A percentile compares a stretch with the other conserved stretches of the same genome.
phyloP scores from a whole-genome alignment of 768 basidiomycete species.

The Tricholoma hemisulphureum region DNA sequence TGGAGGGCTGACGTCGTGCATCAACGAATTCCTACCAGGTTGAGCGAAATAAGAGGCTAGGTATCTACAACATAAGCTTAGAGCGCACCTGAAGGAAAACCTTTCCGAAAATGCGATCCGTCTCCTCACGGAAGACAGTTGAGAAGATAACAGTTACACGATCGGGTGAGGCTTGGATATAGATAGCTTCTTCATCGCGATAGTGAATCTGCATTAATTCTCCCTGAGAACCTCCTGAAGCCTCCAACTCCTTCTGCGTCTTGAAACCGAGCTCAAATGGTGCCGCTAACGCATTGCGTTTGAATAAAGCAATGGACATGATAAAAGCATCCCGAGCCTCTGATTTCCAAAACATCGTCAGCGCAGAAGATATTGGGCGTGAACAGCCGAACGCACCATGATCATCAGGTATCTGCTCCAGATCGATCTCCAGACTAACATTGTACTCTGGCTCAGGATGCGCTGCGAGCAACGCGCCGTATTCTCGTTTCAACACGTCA shows the following conservation, averaged over 20 bases:
- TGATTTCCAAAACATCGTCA: slow-evolving; percentile 30
- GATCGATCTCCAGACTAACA: slow-evolving; percentile 81
- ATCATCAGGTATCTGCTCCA: slow-evolving; percentile 80
- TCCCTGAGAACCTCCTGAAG: slow-evolving; percentile 62
- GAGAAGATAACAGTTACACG: slow-evolving; percentile 98
- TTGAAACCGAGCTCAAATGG: slow-evolving; percentile 90
- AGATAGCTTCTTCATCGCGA: slow-evolving; percentile 96
- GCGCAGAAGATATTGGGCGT: slow-evolving; percentile 1
- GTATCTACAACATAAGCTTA: background rate
- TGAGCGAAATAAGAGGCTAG: slow-evolving; percentile 3
- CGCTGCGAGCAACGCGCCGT: slow-evolving; percentile 65
- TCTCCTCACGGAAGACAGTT: slow-evolving; percentile 95
- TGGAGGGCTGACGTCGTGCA: slow-evolving; percentile 87
- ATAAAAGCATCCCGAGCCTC: slow-evolving; percentile 81
- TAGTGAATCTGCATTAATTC: slow-evolving; percentile 93
- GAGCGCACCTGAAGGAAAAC: slow-evolving; percentile 91
- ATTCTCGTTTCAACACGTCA: slow-evolving; percentile 78
- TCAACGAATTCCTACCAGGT: slow-evolving; percentile 90
- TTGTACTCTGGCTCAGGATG: slow-evolving; percentile 86
- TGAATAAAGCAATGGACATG: slow-evolving; percentile 78
- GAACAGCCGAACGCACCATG: slow-evolving; percentile 52
- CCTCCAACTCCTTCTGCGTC: slow-evolving; percentile 80
- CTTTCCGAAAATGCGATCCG: slow-evolving; percentile 94
- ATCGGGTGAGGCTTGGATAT: slow-evolving; percentile 88
- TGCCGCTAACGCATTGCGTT: slow-evolving; percentile 91